Evolutionary conservation across 2,329 filamentous ascomycete species (phyloP), one percentile per base, ranked within the genome.

Genomic region (Westerdykella sp.): DNA sequence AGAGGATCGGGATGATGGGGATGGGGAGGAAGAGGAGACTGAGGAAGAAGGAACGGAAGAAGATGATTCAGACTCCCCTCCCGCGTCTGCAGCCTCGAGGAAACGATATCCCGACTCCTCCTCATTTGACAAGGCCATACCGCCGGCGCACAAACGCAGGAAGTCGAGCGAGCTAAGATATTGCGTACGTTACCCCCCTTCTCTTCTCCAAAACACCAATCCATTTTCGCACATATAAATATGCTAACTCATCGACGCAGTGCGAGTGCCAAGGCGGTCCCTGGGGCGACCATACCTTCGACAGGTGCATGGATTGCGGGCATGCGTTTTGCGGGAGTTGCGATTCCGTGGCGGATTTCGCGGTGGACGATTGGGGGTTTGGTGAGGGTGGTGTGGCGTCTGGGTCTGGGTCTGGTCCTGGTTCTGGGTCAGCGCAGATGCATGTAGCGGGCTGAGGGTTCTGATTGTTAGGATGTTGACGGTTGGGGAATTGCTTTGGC

Each of bases 261-360:
- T 44, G 42, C 38, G 14, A 14, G 6, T 44, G 42, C 22, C 42
- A 44, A 23, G 28, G 18, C 21, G 42, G 42, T 6, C 42, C 42
- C 16, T 44, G 42, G 42, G 28, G 28, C 14, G 7, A 6, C 16
- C 37, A 39, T 23, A 36, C 22, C 4, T 44, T 25, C 25, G n/a
- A 28, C 3, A 31, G 14, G 10, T 54, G 51, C 34, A 39, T 41
- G 2, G 15, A 10, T 4, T 54, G 51, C 21, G 14, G 23, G 3
- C 51, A 54, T 45, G 14, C 12, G 4, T 10, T 22, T 9, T 47
- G 49, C 30, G 16, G n/a, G 18, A 39, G 16, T 5, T 43, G 41
- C 18, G 14, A 22, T 21, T 21, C 18, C 18, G 6, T 21, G 18
- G 18, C 18, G 18, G 18, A 21, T 21, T 21, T 21, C 6, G 18